Base-by-base conservation (phyloP, 441 rosid genomes). In the Pelargonium fulgidum region DNA sequence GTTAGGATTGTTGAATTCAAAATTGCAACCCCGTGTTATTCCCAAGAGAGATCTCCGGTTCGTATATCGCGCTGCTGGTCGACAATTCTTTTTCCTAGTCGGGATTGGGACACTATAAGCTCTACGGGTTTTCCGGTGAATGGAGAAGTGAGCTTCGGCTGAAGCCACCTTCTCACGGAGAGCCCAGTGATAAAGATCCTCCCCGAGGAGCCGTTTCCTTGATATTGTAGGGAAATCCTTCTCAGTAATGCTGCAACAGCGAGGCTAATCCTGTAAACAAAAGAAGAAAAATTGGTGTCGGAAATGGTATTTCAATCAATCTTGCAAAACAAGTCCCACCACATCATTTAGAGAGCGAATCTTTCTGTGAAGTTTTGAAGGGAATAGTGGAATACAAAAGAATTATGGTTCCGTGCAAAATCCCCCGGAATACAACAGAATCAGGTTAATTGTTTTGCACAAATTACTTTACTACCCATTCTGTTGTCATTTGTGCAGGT, bases 21-120 rank as follows among this genome's bases (percentile, higher is more conserved):
- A 24, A 33, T 44, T 67, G 73, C 62, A 62, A 64, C 65, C 17
- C 78, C 64, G 65, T 67, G 65, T 77, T 76, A 88, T 42, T 88
- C 84, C 73, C 83, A 74, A 76, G 90, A 87, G 2, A 88, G 74
- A 78, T 88, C 71, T n/a, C 90, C 84, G 7, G 85, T 80, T 68
- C 96, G 88, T 71, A 90, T 92, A 70, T 78, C 73, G 72, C 95
- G 91, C 67, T 86, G 98, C 84, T 92, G 95, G 70, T 80, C 80
- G 56, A 62, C 67, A 29, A 90, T 89, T 76, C 83, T 85, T 84
- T 83, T 85, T 54, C 93, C 89, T 64, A 90, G 8, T 74, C 73
- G 78, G 39, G 77, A 73, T 73, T 76, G 77, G 19, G 87, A 82
- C 67, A 81, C 75, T 58, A 81, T 78, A 52, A 82, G 78, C 42